Base-by-base conservation (phyloP, 1,284 basidiomycete genomes). In the Ceratobasidium sp. region DNA sequence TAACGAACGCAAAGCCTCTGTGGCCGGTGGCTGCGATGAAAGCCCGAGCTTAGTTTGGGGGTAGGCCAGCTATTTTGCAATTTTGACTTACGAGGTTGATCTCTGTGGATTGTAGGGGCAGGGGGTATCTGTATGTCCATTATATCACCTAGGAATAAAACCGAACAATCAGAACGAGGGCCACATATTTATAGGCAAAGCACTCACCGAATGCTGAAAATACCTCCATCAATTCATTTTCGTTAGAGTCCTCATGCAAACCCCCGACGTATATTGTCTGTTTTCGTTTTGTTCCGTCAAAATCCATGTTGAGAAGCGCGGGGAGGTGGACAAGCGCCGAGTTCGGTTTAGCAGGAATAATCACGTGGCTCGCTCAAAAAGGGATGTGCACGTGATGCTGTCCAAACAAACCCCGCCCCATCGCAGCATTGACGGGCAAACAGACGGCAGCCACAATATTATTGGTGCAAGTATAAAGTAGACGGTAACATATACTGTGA, bases 1-100 rank as follows among this genome's bases (percentile, higher is more conserved):
- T 93, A 61, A 94, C 88, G 79, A 94, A 94, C 1, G 89, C 92
- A 81, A 92, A 94, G 19, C 92, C 92, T 66, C 92, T 89, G 81
- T 94, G 92, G 82, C 92, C 93, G 27, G 83, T 82, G 76, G 90
- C 92, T 91, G 37, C 59, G 29, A 16, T 68, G 56, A 66, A 73
- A 73, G 75, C 71, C 16, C 62, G 77, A 72, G 75, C 75, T 65
- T 54, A 65, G 74, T 59, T 9, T 13, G 37, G 37, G 61, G n/a
- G 48, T 75, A 65, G 29, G 76, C 76, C 65, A n/a, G 61, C 53
- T 48, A 58, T 24, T 43, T 27, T 68, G 61, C 49, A 46, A 43
- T 63, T 37, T 53, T 51, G 27, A 74, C 73, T 59, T 34, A 68
- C 65, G 49, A 72, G 58, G 58, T n/a, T 54, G 59, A 74, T 74